phyloP scores from a whole-genome alignment of 345 rosid genomes.

The Raphanus raphanistrum region DNA sequence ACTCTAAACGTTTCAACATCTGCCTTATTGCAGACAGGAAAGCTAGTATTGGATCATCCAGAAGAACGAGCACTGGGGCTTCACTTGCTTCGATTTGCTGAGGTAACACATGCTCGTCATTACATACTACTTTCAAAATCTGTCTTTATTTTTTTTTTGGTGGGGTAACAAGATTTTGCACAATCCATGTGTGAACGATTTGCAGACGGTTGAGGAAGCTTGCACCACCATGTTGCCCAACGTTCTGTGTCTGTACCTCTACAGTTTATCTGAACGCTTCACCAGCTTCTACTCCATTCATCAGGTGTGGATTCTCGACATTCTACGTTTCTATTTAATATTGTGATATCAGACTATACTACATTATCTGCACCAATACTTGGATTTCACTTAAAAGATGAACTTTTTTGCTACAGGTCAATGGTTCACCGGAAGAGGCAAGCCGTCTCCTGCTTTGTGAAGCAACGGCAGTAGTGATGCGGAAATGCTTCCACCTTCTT shows the following conservation, averaged over 20 bases:
- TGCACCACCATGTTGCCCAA: slow-evolving; percentile 69
- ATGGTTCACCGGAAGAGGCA: slow-evolving; percentile 74
- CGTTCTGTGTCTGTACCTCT: slow-evolving; percentile 78
- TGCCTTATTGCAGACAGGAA: slow-evolving; percentile 51
- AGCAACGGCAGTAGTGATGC: slow-evolving; percentile 87
- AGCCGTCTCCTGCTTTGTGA: slow-evolving; percentile 83
- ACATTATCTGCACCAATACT: background rate
- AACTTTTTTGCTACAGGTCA: slow-evolving; percentile 54
- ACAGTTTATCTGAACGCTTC: slow-evolving; percentile 64
- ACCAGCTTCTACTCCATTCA: slow-evolving; percentile 70
- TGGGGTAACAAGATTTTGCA: background rate
- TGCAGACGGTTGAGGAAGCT: slow-evolving; percentile 86
- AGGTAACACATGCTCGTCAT: slow-evolving; percentile 47
- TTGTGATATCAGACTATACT: background rate
- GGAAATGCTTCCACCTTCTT: slow-evolving; percentile 83
- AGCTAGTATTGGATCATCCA: slow-evolving; percentile 53
- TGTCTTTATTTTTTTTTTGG: background rate
- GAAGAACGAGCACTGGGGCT: slow-evolving; percentile 79
- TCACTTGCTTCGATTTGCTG: slow-evolving; percentile 84
- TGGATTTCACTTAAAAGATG: slow-evolving; percentile 17
- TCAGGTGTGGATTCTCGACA: slow-evolving; percentile 30
- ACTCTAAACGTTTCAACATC: slow-evolving; percentile 15
- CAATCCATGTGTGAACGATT: slow-evolving; percentile 1
- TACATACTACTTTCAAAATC: background rate
- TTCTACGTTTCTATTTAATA: background rate